phyloP scores from a whole-genome alignment of 2,329 filamentous ascomycete genomes.

The Penicillium polonicum region DNA sequence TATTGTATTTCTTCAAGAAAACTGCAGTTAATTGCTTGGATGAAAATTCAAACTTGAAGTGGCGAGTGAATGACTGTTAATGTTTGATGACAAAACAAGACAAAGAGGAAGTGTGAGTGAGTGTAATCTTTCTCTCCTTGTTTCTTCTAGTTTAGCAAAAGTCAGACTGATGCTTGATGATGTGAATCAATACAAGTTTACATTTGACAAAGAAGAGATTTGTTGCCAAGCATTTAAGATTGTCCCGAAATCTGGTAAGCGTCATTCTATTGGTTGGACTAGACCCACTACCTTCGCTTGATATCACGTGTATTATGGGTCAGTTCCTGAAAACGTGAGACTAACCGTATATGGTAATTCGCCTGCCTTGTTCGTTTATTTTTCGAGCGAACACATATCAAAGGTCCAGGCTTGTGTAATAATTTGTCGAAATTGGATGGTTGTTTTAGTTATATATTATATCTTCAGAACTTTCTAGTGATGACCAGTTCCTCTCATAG shows the following conservation, averaged over 20 bases:
- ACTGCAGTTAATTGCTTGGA: slow-evolving; percentile 3
- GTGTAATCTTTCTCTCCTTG: not conserved
- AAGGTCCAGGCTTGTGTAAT: not conserved
- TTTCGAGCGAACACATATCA: not conserved
- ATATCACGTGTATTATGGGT: slow-evolving; percentile 2
- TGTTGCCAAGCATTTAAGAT: slow-evolving; percentile 13
- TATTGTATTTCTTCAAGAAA: slow-evolving; percentile 1
- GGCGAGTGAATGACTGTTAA: slow-evolving; percentile 49
- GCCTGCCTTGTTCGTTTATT: not conserved
- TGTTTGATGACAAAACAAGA: slow-evolving; percentile 7
- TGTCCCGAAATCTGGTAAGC: not conserved
- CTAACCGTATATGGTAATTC: not conserved
- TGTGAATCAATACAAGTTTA: slow-evolving; percentile 2
- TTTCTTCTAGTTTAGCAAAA: not conserved
- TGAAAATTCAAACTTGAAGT: slow-evolving; percentile 4
- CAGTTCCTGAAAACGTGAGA: not conserved
- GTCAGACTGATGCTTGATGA: slow-evolving; percentile 1
- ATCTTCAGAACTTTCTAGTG: no score
- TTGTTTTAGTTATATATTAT: no score
- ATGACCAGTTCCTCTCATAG: not conserved
- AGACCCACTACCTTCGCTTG: slow-evolving; percentile 1
- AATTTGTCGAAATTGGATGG: not conserved
- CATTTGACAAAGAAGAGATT: slow-evolving; percentile 10
- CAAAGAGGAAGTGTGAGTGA: not conserved
- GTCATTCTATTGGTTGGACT: not conserved